A percentile compares a stretch with the other conserved stretches of the same genome.
These are phyloP conservation scores for Catharanthus roseus DNA, from an alignment of 257 asterid species.

Conservation along the genomic window DNA sequence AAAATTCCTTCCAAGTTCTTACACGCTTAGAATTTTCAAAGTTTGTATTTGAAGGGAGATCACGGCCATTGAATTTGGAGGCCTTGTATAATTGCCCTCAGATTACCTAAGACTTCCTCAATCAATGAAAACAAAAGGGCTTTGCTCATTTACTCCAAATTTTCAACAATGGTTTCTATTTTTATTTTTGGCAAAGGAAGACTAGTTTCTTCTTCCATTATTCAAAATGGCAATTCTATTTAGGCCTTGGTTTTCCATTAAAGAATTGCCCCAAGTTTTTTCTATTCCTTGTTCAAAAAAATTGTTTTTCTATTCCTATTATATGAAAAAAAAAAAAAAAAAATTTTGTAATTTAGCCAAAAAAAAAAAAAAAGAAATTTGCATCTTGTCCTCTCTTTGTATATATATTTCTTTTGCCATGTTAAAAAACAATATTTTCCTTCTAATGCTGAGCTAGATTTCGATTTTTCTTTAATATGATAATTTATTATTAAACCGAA, in stretches of 20 bases:
- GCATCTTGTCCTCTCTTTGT: no score
- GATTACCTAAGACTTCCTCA: constrained; percentile 10
- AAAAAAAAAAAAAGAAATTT: no score
- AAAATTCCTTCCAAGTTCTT: constrained; percentile 6
- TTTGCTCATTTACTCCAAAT: not conserved
- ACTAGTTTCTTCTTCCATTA: not conserved
- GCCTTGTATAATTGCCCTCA: not conserved
- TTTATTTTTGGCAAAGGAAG: not conserved
- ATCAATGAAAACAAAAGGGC: not conserved
- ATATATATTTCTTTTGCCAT: no score
- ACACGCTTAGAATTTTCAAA: not conserved
- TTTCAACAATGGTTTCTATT: not conserved
- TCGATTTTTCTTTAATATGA: no score
- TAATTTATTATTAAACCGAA: no score
- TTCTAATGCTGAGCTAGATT: no score
- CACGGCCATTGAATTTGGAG: constrained; percentile 4
- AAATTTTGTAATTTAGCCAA: no score
- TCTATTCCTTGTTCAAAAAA: no score
- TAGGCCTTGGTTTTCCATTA: not conserved
- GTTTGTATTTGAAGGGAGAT: not conserved
- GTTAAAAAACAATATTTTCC: no score
- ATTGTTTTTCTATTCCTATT: not conserved
- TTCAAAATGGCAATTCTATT: not conserved
- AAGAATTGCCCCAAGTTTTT: not conserved
- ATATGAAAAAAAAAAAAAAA: not conserved